phyloP scores from a whole-genome alignment of 1,284 basidiomycete genomes.

The Ganoderma sp. region DNA sequence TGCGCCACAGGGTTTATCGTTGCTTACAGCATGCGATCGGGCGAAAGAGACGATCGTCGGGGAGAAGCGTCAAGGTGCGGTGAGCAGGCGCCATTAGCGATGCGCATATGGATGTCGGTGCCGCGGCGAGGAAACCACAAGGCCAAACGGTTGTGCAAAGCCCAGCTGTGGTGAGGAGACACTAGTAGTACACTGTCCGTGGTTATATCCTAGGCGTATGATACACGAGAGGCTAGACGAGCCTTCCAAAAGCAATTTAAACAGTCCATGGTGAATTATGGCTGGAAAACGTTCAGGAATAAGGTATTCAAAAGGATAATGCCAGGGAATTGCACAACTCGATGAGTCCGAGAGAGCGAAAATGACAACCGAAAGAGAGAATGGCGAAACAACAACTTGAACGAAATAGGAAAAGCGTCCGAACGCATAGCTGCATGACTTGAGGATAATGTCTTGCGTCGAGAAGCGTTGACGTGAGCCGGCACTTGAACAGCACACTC shows the following conservation, averaged over 20 bases:
- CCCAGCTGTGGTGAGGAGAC: not conserved
- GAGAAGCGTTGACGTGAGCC: not conserved
- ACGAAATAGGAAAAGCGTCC: not conserved
- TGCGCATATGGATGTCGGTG: not conserved
- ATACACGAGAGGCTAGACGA: not conserved
- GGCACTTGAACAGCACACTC: not conserved
- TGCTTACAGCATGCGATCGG: not conserved
- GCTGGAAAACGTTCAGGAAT: not conserved
- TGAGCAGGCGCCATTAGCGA: not conserved
- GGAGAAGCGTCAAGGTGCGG: not conserved
- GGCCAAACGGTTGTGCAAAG: slow-evolving; percentile 3
- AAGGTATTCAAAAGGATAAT: not conserved
- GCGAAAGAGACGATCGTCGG: not conserved
- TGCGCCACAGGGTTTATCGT: not conserved
- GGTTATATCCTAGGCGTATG: not conserved
- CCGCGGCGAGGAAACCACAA: not conserved
- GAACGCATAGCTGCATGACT: not conserved
- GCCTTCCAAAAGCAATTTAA: not conserved
- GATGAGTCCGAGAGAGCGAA: not conserved
- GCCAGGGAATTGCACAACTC: not conserved
- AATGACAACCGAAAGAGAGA: not conserved
- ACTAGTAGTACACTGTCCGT: not conserved
- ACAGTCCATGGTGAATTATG: not conserved
- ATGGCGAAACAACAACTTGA: not conserved
- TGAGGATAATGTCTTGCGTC: not conserved